phyloP scores from a whole-genome alignment of 1,284 basidiomycete species.

The Sporisorium sorghi region DNA sequence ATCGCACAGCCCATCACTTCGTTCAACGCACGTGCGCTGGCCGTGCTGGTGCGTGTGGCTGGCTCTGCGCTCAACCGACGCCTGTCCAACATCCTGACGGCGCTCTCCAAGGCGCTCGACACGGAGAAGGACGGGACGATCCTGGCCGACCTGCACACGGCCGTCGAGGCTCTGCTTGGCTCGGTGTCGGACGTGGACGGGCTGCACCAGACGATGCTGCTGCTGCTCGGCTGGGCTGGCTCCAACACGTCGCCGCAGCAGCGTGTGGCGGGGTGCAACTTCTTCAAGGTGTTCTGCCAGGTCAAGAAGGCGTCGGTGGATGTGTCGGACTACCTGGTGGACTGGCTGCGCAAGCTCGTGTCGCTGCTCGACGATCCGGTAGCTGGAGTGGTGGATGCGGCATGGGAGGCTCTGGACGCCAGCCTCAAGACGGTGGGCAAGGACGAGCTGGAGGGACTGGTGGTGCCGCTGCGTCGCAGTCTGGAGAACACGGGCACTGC shows the following conservation, averaged over 20 bases:
- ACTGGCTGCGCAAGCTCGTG: slow-evolving; percentile 95
- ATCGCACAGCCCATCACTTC: slow-evolving; percentile 89
- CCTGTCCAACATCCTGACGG: slow-evolving; percentile 59
- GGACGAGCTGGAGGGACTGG: slow-evolving; percentile 82
- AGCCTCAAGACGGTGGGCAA: slow-evolving; percentile 93
- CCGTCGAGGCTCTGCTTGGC: slow-evolving; percentile 57
- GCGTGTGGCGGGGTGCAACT: slow-evolving; percentile 56
- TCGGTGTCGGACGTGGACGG: slow-evolving; percentile 61
- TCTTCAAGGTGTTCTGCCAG: slow-evolving; percentile 61
- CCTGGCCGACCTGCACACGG: slow-evolving; percentile 34
- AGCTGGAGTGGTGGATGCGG: slow-evolving; percentile 81
- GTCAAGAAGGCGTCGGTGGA: slow-evolving; percentile 56
- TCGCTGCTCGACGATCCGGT: slow-evolving; percentile 84
- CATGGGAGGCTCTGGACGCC: slow-evolving; percentile 84
- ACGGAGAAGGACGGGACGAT: slow-evolving; percentile 56
- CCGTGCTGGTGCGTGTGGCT: slow-evolving; percentile 90
- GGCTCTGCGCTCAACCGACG: slow-evolving; percentile 82
- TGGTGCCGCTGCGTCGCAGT: slow-evolving; percentile 80
- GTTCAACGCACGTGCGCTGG: slow-evolving; percentile 94
- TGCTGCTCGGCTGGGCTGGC: slow-evolving; percentile 66
- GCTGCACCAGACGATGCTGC: slow-evolving; percentile 66
- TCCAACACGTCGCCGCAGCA: slow-evolving; percentile 48
- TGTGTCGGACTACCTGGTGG: slow-evolving; percentile 78
- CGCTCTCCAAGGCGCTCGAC: slow-evolving; percentile 62
- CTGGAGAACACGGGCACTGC: slow-evolving; percentile 87